Base-by-base conservation (phyloP, 1,284 basidiomycete genomes). In the Cryptococcus sp. region DNA sequence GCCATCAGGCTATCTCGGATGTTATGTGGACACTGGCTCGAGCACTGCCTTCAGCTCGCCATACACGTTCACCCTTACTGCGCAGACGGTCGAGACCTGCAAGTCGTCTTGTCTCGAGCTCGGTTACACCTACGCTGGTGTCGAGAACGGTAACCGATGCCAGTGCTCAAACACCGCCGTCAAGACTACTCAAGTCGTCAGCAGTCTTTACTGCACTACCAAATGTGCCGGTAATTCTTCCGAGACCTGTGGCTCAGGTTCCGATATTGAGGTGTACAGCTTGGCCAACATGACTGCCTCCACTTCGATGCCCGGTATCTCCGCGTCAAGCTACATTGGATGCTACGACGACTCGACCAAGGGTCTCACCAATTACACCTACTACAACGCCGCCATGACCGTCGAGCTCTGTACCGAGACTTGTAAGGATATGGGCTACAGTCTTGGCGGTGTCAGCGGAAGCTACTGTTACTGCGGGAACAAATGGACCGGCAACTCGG, bases 381-480 rank as follows among this genome's bases (percentile, higher is more conserved):
- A 50, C 45, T 58, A 48, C 47, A 34, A 57, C 50, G 55, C 39
- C 49, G 54, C 50, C 15, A 58, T 69, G 61, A 68, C 69, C 16
- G 52, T 61, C 23, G 57, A 60, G 26, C 38, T 55, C 37, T 71
- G 69, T 50, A 43, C 55, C 38, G 61, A 51, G 37, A 58, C 58
- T 17, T 71, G 69, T 55, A 41, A 50, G 11, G 56, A 62, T 16
- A 49, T 64, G 20, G 66, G 65, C 8, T 71, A 62, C 54, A 22
- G 20, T 6, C 53, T 60, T 26, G 54, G 50, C 45, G 49, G 49
- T 16, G 20, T 47, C 22, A 19, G 34, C 41, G 22, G 57, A 34
- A 65, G 63, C 38, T 60, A 63, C 46, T 70, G 68, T 46, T 61
- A 55, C 19, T 70, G 68, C 54, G 68, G 63, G 13, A 64, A 66